A percentile compares a stretch with the other conserved stretches of the same genome.
phyloP scores from a whole-genome alignment of 208 protist genomes.

The Acanthamoeba healyi region DNA sequence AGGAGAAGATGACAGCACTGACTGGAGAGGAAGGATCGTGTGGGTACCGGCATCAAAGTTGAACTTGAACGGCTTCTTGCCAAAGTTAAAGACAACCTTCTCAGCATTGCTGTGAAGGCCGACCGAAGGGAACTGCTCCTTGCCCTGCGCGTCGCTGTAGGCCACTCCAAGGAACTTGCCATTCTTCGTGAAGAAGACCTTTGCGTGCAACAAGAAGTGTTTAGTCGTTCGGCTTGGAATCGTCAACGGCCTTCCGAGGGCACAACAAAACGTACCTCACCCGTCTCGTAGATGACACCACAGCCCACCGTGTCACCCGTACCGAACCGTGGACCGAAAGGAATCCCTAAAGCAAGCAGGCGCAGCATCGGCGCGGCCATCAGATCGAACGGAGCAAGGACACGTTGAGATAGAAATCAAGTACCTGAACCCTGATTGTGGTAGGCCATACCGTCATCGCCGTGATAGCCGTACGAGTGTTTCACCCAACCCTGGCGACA shows the following conservation, averaged over 20 bases:
- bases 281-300: slow-evolving; percentile 66
- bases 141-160: slow-evolving; percentile 55
- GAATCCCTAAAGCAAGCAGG: slow-evolving; percentile 19
- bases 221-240: too few species aligned
- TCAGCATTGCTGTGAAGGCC: slow-evolving; percentile 53
- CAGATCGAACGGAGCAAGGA: not conserved
- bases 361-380: not conserved
- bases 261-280: not conserved
- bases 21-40: not conserved
- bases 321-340: slow-evolving; percentile 71
- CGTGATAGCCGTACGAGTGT: slow-evolving; percentile 67
- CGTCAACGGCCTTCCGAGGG: too few species aligned
- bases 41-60: slow-evolving; percentile 63
- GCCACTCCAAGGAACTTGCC: slow-evolving; percentile 54
- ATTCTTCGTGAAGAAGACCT: slow-evolving; percentile 77
- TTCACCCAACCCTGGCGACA: slow-evolving; percentile 61
- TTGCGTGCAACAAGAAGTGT: too few species aligned
- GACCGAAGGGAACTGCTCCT: slow-evolving; percentile 67
- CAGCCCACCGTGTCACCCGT: slow-evolving; percentile 71
- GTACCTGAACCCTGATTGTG: slow-evolving; percentile 72
- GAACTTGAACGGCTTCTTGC: slow-evolving; percentile 76
- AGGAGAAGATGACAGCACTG: not conserved
- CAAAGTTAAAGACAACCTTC: slow-evolving; percentile 72
- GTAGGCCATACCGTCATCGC: slow-evolving; percentile 69
- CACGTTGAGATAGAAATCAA: too few species aligned